Percentiles rank a stretch among this genome's conserved stretches.
phyloP scores from a whole-genome alignment of 2,329 filamentous ascomycete species.

The Pyrenophora graminea region DNA sequence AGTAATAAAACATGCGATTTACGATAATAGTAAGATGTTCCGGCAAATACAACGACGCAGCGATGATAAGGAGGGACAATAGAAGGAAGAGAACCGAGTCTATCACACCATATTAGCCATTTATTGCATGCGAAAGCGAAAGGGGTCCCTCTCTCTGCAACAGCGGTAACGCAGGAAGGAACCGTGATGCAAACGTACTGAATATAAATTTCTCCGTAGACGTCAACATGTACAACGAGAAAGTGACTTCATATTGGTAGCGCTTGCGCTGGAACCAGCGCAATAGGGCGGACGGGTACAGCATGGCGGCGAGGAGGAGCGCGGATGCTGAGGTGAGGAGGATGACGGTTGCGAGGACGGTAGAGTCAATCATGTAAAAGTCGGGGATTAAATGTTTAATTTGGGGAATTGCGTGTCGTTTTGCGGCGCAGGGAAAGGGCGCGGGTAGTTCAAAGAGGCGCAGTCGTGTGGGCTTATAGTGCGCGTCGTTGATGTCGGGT shows the following conservation, averaged over 20 bases:
- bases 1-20: constrained; percentile 91
- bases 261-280: constrained; percentile 93
- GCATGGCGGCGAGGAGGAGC: constrained; percentile 50
- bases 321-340: constrained; percentile 44
- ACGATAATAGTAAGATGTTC: constrained; percentile 84
- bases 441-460: too few relatives aligned
- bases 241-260: constrained; percentile 98
- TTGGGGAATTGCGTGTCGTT: not conserved
- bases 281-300: constrained; percentile 62
- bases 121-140: not conserved
- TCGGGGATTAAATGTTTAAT: not conserved
- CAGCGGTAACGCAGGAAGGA: constrained; percentile 1
- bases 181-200: constrained; percentile 64
- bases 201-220: constrained; percentile 96
- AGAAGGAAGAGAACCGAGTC: constrained; percentile 92
- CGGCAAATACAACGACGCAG: constrained; percentile 88
- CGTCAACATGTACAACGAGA: constrained; percentile 95
- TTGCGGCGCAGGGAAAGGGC: not conserved
- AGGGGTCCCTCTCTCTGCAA: not conserved
- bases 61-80: constrained; percentile 82
- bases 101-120: constrained; percentile 44
- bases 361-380: constrained; percentile 39
- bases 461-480: too few relatives aligned
- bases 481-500: not conserved
- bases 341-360: constrained; percentile 42